A percentile compares a stretch with the other conserved stretches of the same genome.
phyloP scores from a whole-genome alignment of 2,329 filamentous ascomycete species.

The Sporothrix schenckii region DNA sequence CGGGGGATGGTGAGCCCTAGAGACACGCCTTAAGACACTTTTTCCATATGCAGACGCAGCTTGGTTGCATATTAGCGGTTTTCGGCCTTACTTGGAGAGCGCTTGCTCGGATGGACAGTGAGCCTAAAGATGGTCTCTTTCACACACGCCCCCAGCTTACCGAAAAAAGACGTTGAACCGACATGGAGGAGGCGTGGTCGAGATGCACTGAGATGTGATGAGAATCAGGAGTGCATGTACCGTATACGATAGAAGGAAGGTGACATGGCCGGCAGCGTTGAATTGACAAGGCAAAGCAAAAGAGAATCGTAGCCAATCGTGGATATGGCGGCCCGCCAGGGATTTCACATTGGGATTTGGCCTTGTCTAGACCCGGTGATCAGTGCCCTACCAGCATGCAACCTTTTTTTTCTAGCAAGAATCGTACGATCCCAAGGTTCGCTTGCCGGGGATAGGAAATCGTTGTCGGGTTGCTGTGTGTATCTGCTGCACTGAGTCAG shows the following conservation, averaged over 20 bases:
- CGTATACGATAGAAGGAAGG: not conserved
- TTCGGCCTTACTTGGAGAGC: not conserved
- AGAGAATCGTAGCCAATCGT: too few relatives aligned
- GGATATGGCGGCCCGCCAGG: too few relatives aligned
- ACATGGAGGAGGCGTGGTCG: not conserved
- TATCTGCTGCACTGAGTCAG: not conserved
- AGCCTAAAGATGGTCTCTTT: not conserved
- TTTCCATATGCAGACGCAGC: conserved; percentile 11
- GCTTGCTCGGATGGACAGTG: not conserved
- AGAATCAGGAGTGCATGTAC: not conserved
- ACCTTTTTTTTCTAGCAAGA: too few relatives aligned
- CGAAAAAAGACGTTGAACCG: not conserved
- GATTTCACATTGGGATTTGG: not conserved
- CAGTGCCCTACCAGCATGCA: not conserved
- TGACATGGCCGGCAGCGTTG: too few relatives aligned
- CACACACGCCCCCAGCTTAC: not conserved
- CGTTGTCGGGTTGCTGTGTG: not conserved
- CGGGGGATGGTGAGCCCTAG: not conserved
- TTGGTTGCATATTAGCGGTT: not conserved
- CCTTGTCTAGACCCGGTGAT: not conserved
- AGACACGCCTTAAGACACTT: not conserved
- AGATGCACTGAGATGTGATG: not conserved
- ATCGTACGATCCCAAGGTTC: too few relatives aligned
- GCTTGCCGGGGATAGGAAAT: too few relatives aligned
- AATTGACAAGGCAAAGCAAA: too few relatives aligned